Percentiles rank a stretch among this genome's conserved stretches.
Conservation (phyloP, 2,329 filamentous ascomycete genomes). For the Cryphonectria japonica region DNA sequence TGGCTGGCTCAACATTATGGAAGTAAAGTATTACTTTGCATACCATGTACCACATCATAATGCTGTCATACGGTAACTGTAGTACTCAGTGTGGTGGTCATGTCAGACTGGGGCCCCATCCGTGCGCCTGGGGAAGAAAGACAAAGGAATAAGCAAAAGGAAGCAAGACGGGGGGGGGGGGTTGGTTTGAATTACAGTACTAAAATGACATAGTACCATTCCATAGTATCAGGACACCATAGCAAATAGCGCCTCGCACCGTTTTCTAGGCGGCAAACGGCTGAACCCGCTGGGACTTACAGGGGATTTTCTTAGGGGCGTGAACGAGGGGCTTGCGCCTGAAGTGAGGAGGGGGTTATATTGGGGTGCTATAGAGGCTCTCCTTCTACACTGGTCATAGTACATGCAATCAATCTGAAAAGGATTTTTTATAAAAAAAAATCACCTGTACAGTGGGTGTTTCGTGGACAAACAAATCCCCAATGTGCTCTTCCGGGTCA, state of each 20-base stretch:
- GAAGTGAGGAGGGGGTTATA: not conserved
- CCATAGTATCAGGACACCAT: not conserved
- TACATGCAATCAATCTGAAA: no score
- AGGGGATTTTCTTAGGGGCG: not conserved
- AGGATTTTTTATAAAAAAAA: no score
- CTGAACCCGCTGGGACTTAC: conserved; percentile 18
- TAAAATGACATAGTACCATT: no score
- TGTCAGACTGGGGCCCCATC: conserved; percentile 22
- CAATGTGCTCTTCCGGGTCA: not conserved
- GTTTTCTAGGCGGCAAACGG: conserved; percentile 14
- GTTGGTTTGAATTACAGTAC: no score
- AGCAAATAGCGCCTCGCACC: conserved; percentile 2
- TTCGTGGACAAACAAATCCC: no score
- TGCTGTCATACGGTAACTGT: not conserved
- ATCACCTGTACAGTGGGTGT: no score
- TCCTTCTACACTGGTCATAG: not conserved
- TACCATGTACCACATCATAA: not conserved
- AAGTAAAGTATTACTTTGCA: not conserved
- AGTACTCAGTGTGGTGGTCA: not conserved
- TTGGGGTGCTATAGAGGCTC: not conserved
- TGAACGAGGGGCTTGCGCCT: no score
- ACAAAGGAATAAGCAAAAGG: no score
- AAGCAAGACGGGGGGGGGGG: no score
- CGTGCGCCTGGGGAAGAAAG: conserved; percentile 14
- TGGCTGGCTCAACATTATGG: not conserved